These are phyloP conservation scores for Starmerella bombicola DNA, from an alignment of 805 yeast species.

Conservation along the genomic window DNA sequence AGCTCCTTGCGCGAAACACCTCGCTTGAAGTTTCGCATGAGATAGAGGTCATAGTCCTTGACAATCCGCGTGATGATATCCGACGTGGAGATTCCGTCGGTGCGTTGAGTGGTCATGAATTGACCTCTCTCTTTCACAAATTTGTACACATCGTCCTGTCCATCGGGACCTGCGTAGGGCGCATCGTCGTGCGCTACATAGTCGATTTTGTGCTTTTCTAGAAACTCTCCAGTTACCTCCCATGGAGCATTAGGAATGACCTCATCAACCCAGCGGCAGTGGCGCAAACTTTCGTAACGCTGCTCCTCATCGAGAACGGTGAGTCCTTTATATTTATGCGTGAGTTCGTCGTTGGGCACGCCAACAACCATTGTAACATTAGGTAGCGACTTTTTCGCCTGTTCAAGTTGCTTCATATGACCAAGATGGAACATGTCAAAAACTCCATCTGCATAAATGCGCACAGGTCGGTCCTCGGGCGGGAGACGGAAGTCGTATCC, in stretches of 20 bases:
- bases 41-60: constrained; percentile 88
- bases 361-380: constrained; percentile 83
- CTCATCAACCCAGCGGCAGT: constrained; percentile 97
- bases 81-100: constrained; percentile 91
- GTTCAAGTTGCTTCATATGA: constrained; percentile 95
- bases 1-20: constrained; percentile 95
- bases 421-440: constrained; percentile 94
- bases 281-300: constrained; percentile 79
- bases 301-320: constrained; percentile 84
- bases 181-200: constrained; percentile 96
- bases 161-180: constrained; percentile 76
- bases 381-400: constrained; percentile 82
- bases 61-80: constrained; percentile 92
- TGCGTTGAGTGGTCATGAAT: constrained; percentile 89
- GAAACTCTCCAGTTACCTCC: constrained; percentile 76
- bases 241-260: constrained; percentile 92
- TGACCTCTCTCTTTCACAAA: constrained; percentile 84
- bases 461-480: constrained; percentile 69
- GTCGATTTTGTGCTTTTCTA: constrained; percentile 70
- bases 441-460: constrained; percentile 97
- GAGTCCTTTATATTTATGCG: constrained; percentile 84
- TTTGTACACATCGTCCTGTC: constrained; percentile 78
- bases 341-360: constrained; percentile 76
- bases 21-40: constrained; percentile 93
- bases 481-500: constrained; percentile 75